Base-by-base conservation (phyloP, 106 monocot species). In the Iris macrosiphon region DNA sequence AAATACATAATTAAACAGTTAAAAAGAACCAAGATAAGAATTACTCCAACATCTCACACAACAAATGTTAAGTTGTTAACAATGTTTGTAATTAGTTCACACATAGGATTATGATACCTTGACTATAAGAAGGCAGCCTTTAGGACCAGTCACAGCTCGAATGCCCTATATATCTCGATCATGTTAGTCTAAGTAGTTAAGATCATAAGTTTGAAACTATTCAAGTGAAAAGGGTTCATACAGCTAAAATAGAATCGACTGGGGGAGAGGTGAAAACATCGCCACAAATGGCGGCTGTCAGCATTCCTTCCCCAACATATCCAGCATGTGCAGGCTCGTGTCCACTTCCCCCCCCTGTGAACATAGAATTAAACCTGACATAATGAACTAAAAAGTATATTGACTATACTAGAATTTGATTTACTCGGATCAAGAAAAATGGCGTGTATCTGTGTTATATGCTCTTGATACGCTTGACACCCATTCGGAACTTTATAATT, bases 291-390 rank as follows among this genome's bases (percentile, higher is more conserved):
- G 92, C 92, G 27, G 92, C 86, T 45, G 92, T 92, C 63, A 92
- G 70, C 92, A 92, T 92, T 20, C 92, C 92, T 42, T 65, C 69
- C 47, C 92, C 92, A 70, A 92, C 86, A 74, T 67, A 92, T 67
- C 92, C 92, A 83, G 86, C 72, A 62, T 87, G 82, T 40, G 92
- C 82, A 44, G 92, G 92, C 55, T 92, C 92, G 68, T 92, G 92
- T 25, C 92, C 92, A 64, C 86, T 86, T 52, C 92, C 92, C 55
- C 92, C 92, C 6, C 91, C 91, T 92, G 59, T 39, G 18, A 26
- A 19, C 25, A 72, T n/a, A n/a, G n/a, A n/a, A n/a, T n/a, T n/a
- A n/a, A n/a, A n/a, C n/a, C n/a, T n/a, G n/a, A n/a, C n/a, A n/a
- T n/a, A n/a, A n/a, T n/a, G n/a, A n/a, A n/a, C n/a, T n/a, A n/a